Evolutionary conservation across 192 early-diverging fungal genomes (phyloP).

Genomic region (Podila verticillata): DNA sequence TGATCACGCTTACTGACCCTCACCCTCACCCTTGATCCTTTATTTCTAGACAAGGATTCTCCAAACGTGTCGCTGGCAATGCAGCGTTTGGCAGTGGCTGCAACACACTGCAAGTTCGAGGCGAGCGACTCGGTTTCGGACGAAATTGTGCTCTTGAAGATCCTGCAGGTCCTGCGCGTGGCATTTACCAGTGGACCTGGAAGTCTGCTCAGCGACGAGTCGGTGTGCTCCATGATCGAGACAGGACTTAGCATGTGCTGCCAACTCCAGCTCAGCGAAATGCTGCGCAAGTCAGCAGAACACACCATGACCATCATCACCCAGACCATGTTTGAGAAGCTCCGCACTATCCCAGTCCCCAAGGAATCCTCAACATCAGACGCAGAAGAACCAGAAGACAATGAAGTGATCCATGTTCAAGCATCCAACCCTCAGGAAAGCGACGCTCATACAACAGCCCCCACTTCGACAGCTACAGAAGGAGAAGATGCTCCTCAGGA

Average conservation of each 20-base stretch:
- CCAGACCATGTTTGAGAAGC: slow-evolving; percentile 79
- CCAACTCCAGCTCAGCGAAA: slow-evolving; percentile 88
- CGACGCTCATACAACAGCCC: slow-evolving; percentile 34
- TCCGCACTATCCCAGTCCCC: slow-evolving; percentile 29
- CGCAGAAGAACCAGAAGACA: slow-evolving; percentile 18
- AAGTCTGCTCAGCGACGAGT: slow-evolving; percentile 82
- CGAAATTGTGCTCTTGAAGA: slow-evolving; percentile 92
- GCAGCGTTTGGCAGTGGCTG: slow-evolving; percentile 78
- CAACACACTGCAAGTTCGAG: slow-evolving; percentile 96
- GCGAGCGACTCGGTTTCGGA: slow-evolving; percentile 93
- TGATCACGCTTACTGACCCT: too few relatives aligned
- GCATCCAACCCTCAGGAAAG: slow-evolving; percentile 17
- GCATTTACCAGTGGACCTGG: slow-evolving; percentile 80
- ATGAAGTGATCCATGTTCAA: slow-evolving; percentile 38
- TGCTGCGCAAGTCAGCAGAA: slow-evolving; percentile 79
- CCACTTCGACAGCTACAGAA: slow-evolving; percentile 20
- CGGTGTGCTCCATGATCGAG: slow-evolving; percentile 97
- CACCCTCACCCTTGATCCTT: too few relatives aligned
- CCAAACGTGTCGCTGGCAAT: slow-evolving; percentile 77
- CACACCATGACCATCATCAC: slow-evolving; percentile 81
- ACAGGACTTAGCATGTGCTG: slow-evolving; percentile 97
- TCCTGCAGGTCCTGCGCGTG: slow-evolving; percentile 83
- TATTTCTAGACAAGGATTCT: slow-evolving; percentile 57
- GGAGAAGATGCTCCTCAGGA: slow-evolving; percentile 33
- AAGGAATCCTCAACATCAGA: slow-evolving; percentile 5